phyloP scores from a whole-genome alignment of 2,329 filamentous ascomycete genomes.

The Trichoderma atrobrunneum region DNA sequence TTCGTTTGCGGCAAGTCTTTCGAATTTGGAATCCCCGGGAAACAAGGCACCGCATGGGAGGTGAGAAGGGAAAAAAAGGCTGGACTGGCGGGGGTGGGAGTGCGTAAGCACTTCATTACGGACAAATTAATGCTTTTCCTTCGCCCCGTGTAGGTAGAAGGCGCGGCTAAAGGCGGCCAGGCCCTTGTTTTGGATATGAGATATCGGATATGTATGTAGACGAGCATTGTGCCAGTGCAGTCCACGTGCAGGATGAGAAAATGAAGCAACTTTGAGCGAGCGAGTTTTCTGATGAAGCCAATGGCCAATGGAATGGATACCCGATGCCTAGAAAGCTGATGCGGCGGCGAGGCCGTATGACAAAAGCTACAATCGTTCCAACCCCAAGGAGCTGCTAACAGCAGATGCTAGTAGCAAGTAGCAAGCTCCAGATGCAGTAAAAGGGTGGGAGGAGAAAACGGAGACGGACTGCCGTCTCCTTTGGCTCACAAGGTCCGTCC shows the following conservation, averaged over 20 bases:
- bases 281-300: not conserved
- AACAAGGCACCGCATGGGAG: not conserved
- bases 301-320: not conserved
- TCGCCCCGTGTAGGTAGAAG: not conserved
- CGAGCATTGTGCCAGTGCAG: not conserved
- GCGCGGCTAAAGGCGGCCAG: slow-evolving; percentile 3
- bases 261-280: not conserved
- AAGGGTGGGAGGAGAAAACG: not conserved
- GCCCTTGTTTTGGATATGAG: not conserved
- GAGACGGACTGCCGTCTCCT: not conserved
- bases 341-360: not conserved
- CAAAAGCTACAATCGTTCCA: not conserved
- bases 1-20: not conserved
- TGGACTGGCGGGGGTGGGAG: not conserved
- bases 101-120: slow-evolving; percentile 8
- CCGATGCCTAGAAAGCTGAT: not conserved
- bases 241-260: not conserved
- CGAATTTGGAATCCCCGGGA: slow-evolving; percentile 1
- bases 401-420: not conserved
- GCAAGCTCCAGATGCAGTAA: not conserved
- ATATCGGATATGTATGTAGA: not conserved
- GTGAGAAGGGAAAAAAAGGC: not conserved
- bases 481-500: not conserved
- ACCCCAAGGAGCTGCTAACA: not conserved
- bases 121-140: not conserved